Conservation (phyloP, 1,284 basidiomycete species). For the Ganoderma resinaceum region DNA sequence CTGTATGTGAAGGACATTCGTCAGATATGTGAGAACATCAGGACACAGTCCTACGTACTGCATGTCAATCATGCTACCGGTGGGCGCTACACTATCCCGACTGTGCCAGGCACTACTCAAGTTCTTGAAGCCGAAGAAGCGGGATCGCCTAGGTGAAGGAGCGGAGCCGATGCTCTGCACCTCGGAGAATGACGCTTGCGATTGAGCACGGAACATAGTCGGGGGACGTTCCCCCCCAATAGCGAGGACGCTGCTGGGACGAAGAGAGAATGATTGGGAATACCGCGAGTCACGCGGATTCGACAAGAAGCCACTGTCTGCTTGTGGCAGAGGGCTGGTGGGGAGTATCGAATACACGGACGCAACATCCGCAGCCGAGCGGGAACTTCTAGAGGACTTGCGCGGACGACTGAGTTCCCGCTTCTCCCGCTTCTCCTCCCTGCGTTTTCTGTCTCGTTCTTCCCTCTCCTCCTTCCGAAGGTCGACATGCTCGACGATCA, state of each 20-base stretch:
- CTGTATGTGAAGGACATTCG: slow-evolving; percentile 44
- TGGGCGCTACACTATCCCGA: slow-evolving; percentile 76
- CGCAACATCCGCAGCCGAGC: slow-evolving; percentile 65
- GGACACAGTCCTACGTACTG: slow-evolving; percentile 66
- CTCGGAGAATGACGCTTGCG: slow-evolving; percentile 81
- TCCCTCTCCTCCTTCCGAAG: slow-evolving; percentile 77
- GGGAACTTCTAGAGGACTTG: slow-evolving; percentile 70
- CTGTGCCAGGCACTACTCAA: slow-evolving; percentile 78
- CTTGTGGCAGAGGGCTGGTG: slow-evolving; percentile 59
- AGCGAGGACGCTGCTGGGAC: slow-evolving; percentile 72
- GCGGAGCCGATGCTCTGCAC: slow-evolving; percentile 72
- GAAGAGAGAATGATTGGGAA: slow-evolving; percentile 60
- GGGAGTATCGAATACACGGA: slow-evolving; percentile 72
- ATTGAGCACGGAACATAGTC: slow-evolving; percentile 66
- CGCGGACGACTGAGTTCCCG: slow-evolving; percentile 55
- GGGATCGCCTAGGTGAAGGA: slow-evolving; percentile 69
- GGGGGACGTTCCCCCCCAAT: slow-evolving; percentile 64
- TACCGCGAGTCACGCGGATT: slow-evolving; percentile 60
- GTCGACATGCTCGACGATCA: slow-evolving; percentile 87
- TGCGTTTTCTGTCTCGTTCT: slow-evolving; percentile 34
- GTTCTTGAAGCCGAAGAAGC: slow-evolving; percentile 86
- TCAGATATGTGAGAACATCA: slow-evolving; percentile 8
- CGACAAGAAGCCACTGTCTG: slow-evolving; percentile 64
- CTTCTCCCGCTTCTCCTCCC: slow-evolving; percentile 44
- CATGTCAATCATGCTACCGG: slow-evolving; percentile 93